Conservation (phyloP, 176 grass and related monocot genomes). For the Ensete glaucum region DNA sequence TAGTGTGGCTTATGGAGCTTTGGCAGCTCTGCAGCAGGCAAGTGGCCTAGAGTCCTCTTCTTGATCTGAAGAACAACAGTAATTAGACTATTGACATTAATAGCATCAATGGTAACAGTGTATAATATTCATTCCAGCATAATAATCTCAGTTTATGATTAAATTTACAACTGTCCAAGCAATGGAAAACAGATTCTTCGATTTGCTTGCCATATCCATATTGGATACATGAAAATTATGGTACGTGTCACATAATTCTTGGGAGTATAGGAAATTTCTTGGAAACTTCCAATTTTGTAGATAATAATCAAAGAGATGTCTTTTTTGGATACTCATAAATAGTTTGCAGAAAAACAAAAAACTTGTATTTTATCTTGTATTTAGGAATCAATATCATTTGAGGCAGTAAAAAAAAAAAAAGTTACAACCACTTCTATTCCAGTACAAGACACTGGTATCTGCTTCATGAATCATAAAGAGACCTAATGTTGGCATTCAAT, state of each 20-base stretch:
- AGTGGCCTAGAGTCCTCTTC: slow-evolving; percentile 50
- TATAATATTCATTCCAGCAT: background rate
- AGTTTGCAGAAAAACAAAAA: no score
- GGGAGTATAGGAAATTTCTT: no score
- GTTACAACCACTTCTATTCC: no score
- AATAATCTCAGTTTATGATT: background rate
- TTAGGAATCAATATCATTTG: no score
- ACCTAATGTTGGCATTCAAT: no score
- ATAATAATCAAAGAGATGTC: no score
- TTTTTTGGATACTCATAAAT: no score
- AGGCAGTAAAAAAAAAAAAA: no score
- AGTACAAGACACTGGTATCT: no score
- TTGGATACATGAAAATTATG: background rate
- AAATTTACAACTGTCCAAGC: background rate
- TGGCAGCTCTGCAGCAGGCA: slow-evolving; percentile 68
- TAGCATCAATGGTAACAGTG: background rate
- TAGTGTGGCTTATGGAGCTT: slow-evolving; percentile 65
- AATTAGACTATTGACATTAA: background rate
- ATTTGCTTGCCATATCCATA: background rate
- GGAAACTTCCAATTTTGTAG: no score
- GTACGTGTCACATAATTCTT: background rate
- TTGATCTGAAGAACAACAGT: slow-evolving; percentile 39
- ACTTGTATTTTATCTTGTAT: no score
- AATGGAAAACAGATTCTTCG: background rate
- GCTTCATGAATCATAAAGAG: no score